These are phyloP conservation scores for Leptographium procerum DNA, from an alignment of 2,329 filamentous ascomycete genomes.

Conservation along the genomic window DNA sequence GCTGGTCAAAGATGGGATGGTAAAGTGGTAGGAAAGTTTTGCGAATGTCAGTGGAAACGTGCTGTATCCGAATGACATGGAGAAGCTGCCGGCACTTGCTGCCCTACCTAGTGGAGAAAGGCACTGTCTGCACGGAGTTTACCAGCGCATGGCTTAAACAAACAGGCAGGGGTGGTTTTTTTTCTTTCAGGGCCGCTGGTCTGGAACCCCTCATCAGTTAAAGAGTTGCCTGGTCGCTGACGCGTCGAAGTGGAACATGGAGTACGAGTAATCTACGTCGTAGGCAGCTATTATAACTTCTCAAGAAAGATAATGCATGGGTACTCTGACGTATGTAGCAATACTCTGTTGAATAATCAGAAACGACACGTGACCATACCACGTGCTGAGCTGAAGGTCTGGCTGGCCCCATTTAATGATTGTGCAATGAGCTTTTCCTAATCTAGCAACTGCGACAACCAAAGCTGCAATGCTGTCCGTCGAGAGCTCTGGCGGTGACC, in stretches of 20 bases:
- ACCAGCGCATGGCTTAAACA: neutral
- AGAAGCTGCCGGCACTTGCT: neutral
- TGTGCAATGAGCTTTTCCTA: neutral
- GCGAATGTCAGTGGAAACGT: neutral
- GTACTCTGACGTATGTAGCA: no score
- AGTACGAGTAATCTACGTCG: no score
- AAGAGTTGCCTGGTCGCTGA: no score
- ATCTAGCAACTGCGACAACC: neutral
- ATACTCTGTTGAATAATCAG: no score
- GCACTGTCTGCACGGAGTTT: neutral
- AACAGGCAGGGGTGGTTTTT: no score
- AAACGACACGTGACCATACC: neutral
- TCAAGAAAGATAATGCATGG: no score
- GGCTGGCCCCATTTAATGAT: neutral
- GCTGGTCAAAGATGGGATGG: neutral
- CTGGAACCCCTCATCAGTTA: no score
- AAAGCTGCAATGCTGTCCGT: neutral
- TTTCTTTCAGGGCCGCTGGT: no score
- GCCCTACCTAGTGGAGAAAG: neutral
- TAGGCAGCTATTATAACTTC: no score
- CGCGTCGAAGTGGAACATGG: no score
- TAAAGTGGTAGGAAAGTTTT: neutral
- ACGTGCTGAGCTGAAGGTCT: neutral
- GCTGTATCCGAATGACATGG: neutral
- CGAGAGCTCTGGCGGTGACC: neutral